Percentiles rank a stretch among this genome's conserved stretches.
Conservation (phyloP, 2,329 filamentous ascomycete species). For the Phialocephala subalpina region DNA sequence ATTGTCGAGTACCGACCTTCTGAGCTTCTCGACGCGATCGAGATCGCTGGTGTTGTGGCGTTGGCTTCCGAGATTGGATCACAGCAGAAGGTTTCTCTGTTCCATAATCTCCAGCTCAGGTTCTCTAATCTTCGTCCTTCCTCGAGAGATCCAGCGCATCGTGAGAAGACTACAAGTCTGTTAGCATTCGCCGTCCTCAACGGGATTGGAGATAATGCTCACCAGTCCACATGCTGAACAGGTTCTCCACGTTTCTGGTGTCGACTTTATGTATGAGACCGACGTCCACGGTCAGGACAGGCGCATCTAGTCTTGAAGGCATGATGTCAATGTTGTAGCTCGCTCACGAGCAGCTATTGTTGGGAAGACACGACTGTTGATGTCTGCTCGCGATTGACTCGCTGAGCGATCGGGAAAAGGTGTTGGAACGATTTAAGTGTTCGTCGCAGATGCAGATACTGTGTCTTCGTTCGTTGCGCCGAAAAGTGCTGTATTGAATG, state of each 20-base stretch:
- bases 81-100: constrained; percentile 90
- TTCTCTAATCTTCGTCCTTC: constrained; percentile 94
- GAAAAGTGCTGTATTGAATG: background rate
- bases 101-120: constrained; percentile 95
- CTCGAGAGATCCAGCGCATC: constrained; percentile 92
- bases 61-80: constrained; percentile 66
- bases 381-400: constrained; percentile 41
- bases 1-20: constrained; percentile 55
- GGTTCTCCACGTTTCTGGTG: constrained; percentile 88
- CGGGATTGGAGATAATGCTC: constrained; percentile 48
- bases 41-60: constrained; percentile 50
- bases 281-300: constrained; percentile 90
- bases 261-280: constrained; percentile 95
- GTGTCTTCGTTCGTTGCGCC: constrained; percentile 6
- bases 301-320: constrained; percentile 83
- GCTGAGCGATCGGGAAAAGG: constrained; percentile 30
- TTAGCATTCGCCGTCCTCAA: constrained; percentile 5
- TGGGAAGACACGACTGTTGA: constrained; percentile 39
- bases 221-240: constrained; percentile 98
- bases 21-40: constrained; percentile 42
- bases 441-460: background rate
- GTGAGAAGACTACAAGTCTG: constrained; percentile 77
- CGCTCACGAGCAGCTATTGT: constrained; percentile 41
- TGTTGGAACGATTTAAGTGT: constrained; percentile 2
- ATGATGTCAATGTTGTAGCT: constrained; percentile 56